Base-by-base conservation (phyloP, 345 rosid species). In the Gossypium australe region DNA sequence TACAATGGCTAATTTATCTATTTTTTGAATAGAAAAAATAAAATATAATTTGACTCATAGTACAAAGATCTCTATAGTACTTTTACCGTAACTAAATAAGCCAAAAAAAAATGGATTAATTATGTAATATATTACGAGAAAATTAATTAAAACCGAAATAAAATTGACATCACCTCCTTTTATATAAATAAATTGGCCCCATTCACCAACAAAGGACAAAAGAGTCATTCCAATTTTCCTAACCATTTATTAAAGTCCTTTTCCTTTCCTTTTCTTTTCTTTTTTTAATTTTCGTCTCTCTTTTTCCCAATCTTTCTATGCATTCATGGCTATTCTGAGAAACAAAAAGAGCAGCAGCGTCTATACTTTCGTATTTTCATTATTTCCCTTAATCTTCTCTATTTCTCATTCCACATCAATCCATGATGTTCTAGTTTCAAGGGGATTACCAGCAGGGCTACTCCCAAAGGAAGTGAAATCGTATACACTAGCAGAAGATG, bases 401-500 rank as follows among this genome's bases (percentile, higher is more conserved):
- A 27, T 57, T 57, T 3, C 27, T 57, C 34, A 20, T 41, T 80
- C 84, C 27, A 45, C 25, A 2, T 73, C 69, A 57, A 78, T 94
- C 77, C 97, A 94, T 58, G 97, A 90, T 27, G 86, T 94, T 3
- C 97, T 94, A 10, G 85, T 86, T 68, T 86, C 94, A 43, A 85
- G 82, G 68, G 98, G 97, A 22, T 79, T 94, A 58, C 98, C 98
- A 4, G 89, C 90, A 0, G 98, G 98, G 34, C 86, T 94, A 0
- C 75, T 94, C 16, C 98, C 98, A 0, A 86, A 82, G 75, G 97
- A 87, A 53, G 95, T 95, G 70, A 90, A 84, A 63, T 92, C 94
- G 29, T 95, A 82, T 81, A 71, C 79, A 7, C 78, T 95, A 44
- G 69, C 87, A 53, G 78, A 78, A 10, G 78, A 87, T 72, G 99